A percentile compares a stretch with the other conserved stretches of the same genome.
Evolutionary conservation across 2,329 filamentous ascomycete genomes (phyloP).

Genomic region (Didymella keratinophila): DNA sequence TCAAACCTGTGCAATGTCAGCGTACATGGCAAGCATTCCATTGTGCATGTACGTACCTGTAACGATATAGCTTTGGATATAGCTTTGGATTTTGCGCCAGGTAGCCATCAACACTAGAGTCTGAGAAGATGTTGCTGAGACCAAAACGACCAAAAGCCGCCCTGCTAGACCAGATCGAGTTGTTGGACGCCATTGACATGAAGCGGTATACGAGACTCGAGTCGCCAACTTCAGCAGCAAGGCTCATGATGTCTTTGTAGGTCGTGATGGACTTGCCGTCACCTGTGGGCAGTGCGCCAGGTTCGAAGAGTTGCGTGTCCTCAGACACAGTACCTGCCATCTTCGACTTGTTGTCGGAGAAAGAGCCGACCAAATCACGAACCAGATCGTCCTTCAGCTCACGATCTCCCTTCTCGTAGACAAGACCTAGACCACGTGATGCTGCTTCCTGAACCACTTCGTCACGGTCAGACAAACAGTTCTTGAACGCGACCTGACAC

Average conservation of each 20-base stretch:
- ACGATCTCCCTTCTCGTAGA: slow-evolving; percentile 90
- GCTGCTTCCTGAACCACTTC: slow-evolving; percentile 96
- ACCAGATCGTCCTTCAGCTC: slow-evolving; percentile 83
- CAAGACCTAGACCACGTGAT: slow-evolving; percentile 85
- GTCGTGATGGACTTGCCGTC: slow-evolving; percentile 86
- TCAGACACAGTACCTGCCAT: slow-evolving; percentile 79
- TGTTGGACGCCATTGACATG: slow-evolving; percentile 96
- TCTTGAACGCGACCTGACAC: slow-evolving; percentile 87
- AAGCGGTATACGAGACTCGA: slow-evolving; percentile 97
- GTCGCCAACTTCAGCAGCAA: slow-evolving; percentile 96
- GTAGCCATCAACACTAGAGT: slow-evolving; percentile 74
- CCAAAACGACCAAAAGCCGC: slow-evolving; percentile 96
- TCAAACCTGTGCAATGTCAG: slow-evolving; percentile 68
- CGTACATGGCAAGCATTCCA: background rate
- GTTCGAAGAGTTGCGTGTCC: slow-evolving; percentile 93
- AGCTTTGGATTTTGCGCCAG: slow-evolving; percentile 87
- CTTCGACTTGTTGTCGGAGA: slow-evolving; percentile 77
- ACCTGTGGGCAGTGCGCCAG: slow-evolving; percentile 86
- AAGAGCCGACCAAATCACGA: slow-evolving; percentile 85
- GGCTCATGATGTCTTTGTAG: slow-evolving; percentile 94
- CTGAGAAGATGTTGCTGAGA: slow-evolving; percentile 87
- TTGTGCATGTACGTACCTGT: slow-evolving; percentile 60
- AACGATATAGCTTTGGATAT: slow-evolving; percentile 93
- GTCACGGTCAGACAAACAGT: slow-evolving; percentile 84
- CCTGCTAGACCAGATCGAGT: slow-evolving; percentile 95